These are phyloP conservation scores for Bruguiera parviflora DNA, from an alignment of 345 rosid genomes.

Conservation along the genomic window DNA sequence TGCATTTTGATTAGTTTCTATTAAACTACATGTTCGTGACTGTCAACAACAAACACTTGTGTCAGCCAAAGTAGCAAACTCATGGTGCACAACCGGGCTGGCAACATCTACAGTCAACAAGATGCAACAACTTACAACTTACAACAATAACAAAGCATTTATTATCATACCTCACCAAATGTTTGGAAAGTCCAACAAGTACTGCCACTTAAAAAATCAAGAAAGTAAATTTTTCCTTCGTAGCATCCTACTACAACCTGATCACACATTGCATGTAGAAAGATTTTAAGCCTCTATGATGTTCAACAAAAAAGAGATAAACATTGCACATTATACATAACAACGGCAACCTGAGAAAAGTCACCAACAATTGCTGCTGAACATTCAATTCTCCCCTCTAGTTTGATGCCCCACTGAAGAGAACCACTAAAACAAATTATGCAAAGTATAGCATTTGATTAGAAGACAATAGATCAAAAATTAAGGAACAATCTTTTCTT, in stretches of 20 bases:
- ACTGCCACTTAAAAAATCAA: slow-evolving; percentile 63
- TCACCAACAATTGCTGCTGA: slow-evolving; percentile 72
- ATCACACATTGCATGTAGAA: slow-evolving; percentile 11
- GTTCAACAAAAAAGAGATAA: slow-evolving; percentile 13
- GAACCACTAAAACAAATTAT: slow-evolving; percentile 54
- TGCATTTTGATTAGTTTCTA: too few relatives aligned
- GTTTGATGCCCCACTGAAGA: slow-evolving; percentile 66
- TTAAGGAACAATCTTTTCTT: background rate
- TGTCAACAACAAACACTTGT: too few relatives aligned
- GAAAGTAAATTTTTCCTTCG: slow-evolving; percentile 71
- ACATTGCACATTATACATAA: slow-evolving; percentile 14
- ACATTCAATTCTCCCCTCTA: slow-evolving; percentile 83
- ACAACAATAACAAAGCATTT: background rate
- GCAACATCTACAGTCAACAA: too few relatives aligned
- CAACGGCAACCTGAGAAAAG: slow-evolving; percentile 67
- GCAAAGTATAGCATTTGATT: background rate
- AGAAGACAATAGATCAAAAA: slow-evolving; percentile 14
- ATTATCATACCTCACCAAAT: slow-evolving; percentile 62
- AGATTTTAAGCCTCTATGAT: slow-evolving; percentile 13
- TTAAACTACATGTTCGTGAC: too few relatives aligned
- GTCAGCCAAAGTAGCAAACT: too few relatives aligned
- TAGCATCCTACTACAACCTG: slow-evolving; percentile 96
- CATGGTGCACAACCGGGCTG: too few relatives aligned
- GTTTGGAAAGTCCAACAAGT: slow-evolving; percentile 84
- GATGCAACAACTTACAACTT: background rate